Evolutionary conservation across 345 rosid species (phyloP).

Genomic region (Corchorus olitorius): DNA sequence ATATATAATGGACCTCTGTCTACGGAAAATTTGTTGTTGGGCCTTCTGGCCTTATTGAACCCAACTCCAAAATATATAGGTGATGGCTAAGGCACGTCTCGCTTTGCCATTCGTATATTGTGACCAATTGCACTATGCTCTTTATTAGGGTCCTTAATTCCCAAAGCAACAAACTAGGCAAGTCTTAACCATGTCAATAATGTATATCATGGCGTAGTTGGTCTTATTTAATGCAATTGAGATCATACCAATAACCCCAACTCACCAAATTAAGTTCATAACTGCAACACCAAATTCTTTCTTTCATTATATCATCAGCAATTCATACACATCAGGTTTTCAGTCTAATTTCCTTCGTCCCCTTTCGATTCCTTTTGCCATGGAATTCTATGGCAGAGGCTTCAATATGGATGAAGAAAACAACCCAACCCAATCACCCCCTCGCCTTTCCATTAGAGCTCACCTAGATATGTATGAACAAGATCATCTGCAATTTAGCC

Average conservation of each 20-base stretch:
- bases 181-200: too few species aligned
- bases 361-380: conserved; percentile 4
- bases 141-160: too few species aligned
- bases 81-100: too few species aligned
- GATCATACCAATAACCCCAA: neutral
- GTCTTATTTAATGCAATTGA: conserved; percentile 6
- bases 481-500: conserved; percentile 37
- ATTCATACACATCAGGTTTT: neutral
- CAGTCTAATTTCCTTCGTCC: neutral
- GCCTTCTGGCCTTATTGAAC: too few species aligned
- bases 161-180: too few species aligned
- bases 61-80: too few species aligned
- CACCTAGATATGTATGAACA: conserved; percentile 33
- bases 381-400: conserved; percentile 37
- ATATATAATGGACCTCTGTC: too few species aligned
- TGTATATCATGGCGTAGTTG: neutral
- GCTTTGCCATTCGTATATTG: too few species aligned
- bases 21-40: too few species aligned
- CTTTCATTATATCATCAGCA: neutral
- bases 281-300: neutral
- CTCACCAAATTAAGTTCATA: conserved; percentile 20
- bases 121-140: too few species aligned
- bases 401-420: conserved; percentile 32
- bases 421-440: conserved; percentile 11
- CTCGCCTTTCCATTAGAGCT: conserved; percentile 23